phyloP scores from a whole-genome alignment of 257 asterid genomes.

The Coffea canephora region DNA sequence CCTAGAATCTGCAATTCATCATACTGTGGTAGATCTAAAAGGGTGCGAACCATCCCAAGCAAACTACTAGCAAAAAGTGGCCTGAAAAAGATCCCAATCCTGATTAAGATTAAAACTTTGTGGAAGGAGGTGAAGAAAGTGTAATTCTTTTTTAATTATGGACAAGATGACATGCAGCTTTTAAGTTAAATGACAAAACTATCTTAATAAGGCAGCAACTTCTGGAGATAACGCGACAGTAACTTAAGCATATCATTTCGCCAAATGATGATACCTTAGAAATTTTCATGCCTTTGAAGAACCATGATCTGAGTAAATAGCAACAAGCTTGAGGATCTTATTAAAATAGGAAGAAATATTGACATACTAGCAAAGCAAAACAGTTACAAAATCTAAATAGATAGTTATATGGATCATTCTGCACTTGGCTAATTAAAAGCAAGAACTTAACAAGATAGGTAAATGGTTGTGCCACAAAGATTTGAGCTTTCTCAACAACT shows the following conservation, averaged over 20 bases:
- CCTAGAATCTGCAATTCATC: slow-evolving; percentile 48
- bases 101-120: neutral
- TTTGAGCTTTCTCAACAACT: neutral
- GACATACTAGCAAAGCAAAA: neutral
- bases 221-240: neutral
- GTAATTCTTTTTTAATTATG: neutral
- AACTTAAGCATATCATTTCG: neutral
- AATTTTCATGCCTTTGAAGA: neutral
- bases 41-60: slow-evolving; percentile 39
- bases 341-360: neutral
- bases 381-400: neutral
- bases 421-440: neutral
- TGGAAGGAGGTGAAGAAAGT: neutral
- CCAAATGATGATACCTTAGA: neutral
- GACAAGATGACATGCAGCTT: neutral
- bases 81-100: slow-evolving; percentile 31
- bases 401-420: neutral
- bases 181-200: neutral
- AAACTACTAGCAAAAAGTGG: slow-evolving; percentile 52
- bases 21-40: slow-evolving; percentile 40
- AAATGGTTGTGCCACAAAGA: neutral
- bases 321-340: neutral
- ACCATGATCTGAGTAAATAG: neutral
- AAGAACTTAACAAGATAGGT: neutral
- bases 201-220: neutral